Evolutionary conservation across 805 yeast species (phyloP).

Genomic region (Komagataella populi): DNA sequence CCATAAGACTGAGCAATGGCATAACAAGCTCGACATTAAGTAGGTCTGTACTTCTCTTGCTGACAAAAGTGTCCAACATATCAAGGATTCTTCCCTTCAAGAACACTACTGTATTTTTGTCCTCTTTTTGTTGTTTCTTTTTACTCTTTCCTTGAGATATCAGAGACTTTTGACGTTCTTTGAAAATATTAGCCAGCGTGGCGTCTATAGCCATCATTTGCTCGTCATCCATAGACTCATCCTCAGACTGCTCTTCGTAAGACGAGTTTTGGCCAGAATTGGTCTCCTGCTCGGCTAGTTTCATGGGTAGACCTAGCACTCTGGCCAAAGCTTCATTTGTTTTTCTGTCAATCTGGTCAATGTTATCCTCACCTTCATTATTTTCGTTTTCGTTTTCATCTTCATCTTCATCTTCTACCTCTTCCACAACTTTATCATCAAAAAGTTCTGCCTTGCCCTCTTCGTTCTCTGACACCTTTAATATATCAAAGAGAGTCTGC

Average conservation of each 20-base stretch:
- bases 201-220: slow-evolving; percentile 92
- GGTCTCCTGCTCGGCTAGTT: slow-evolving; percentile 8
- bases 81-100: slow-evolving; percentile 74
- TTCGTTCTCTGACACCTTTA: slow-evolving; percentile 59
- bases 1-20: slow-evolving; percentile 49
- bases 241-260: slow-evolving; percentile 38
- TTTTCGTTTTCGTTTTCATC: slow-evolving; percentile 22
- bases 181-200: slow-evolving; percentile 71
- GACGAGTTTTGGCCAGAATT: slow-evolving; percentile 18
- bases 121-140: slow-evolving; percentile 62
- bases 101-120: slow-evolving; percentile 64
- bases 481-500: slow-evolving; percentile 35
- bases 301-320: slow-evolving; percentile 52
- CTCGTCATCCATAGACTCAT: slow-evolving; percentile 89
- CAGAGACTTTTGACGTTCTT: slow-evolving; percentile 63
- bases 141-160: slow-evolving; percentile 44
- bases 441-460: slow-evolving; percentile 71
- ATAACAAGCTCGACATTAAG: slow-evolving; percentile 29
- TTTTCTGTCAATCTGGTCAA: slow-evolving; percentile 21
- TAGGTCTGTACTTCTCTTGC: slow-evolving; percentile 25
- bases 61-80: slow-evolving; percentile 50
- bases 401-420: slow-evolving; percentile 23
- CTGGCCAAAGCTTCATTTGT: slow-evolving; percentile 56
- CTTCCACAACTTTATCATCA: slow-evolving; percentile 42
- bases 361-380: slow-evolving; percentile 18